Base-by-base conservation (phyloP, 305 asterid genomes). In the Solanum hybrid region DNA sequence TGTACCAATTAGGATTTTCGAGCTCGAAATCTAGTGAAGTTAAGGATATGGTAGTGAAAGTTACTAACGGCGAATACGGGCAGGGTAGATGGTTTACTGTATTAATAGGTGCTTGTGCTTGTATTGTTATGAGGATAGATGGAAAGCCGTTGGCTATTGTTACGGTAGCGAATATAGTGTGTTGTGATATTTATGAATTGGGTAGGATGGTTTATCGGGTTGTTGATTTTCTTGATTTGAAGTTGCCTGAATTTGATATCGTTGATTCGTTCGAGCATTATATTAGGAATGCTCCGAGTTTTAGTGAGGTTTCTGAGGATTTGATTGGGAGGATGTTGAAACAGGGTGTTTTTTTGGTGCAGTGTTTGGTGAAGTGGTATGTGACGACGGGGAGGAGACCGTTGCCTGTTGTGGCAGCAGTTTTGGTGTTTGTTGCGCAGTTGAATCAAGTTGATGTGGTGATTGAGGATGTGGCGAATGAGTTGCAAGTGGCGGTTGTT, bases 331-430 rank as follows among this genome's bases (percentile, higher is more conserved):
- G 89, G 90, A 95, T 97, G 95, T 76, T 91, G 92, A 92, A 94
- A 88, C 99, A 97, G 86, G 99, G 98, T 66, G 93, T 94, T 75
- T 94, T 96, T 90, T 87, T 97, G 90, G 86, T 97, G 91, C 98
- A 97, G 91, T 96, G 99, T 91, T 93, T 97, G 92, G 93, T 94
- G 90, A 96, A 96, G 91, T 97, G 98, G 98, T 96, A 91, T 89
- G 88, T 97, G 64, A 96, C 98, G 5, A 94, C 98, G 0, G 98
- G 98, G 66, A 93, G 98, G 91, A 91, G 93, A 87, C 98, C 98
- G 0, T 91, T 95, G 94, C 98, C 98, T 4, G 94, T 95, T 86
- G 98, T 95, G 91, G 98, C 93, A 17, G 99, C 97, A 6, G 94
- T 96, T 60, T 91, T 96, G 95, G 93, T 95, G 66, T 94, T 97